These are phyloP conservation scores for Tolypocladium tropicale DNA, from an alignment of 2,329 filamentous ascomycete genomes.

Conservation along the genomic window DNA sequence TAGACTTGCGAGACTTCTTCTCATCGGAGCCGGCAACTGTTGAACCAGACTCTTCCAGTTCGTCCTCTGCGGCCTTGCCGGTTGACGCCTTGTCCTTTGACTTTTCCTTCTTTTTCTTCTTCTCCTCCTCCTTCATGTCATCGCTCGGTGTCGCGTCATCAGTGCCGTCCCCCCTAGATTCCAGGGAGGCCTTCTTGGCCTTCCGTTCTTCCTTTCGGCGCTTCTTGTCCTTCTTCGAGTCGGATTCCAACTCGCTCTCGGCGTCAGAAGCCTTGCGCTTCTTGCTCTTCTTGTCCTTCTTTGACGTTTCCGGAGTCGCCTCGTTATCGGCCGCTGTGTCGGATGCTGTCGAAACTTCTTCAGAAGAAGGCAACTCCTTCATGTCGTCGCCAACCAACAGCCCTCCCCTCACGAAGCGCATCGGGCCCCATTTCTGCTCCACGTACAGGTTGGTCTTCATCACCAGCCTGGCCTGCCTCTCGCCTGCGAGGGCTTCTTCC, in stretches of 20 bases:
- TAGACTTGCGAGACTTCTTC: constrained; percentile 2
- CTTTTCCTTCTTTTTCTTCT: too few species aligned
- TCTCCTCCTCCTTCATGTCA: constrained; percentile 17
- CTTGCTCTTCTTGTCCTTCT: constrained; percentile 36
- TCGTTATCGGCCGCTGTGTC: constrained; percentile 10
- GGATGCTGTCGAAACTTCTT: constrained; percentile 3
- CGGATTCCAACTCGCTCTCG: constrained; percentile 10
- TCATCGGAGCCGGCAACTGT: constrained; percentile 9
- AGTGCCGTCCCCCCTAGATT: constrained; percentile 6
- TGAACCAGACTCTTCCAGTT: constrained; percentile 11
- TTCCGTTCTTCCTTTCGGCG: constrained; percentile 25
- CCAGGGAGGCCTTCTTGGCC: constrained; percentile 14
- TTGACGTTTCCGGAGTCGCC: constrained; percentile 14
- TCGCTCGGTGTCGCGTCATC: constrained; percentile 7
- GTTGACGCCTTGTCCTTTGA: constrained; percentile 23
- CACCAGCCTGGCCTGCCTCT: constrained; percentile 58
- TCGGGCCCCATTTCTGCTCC: constrained; percentile 64
- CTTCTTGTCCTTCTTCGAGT: constrained; percentile 25
- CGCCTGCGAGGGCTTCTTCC: constrained; percentile 59
- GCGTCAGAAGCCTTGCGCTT: constrained; percentile 37
- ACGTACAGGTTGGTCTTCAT: constrained; percentile 65
- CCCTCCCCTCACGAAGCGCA: constrained; percentile 84
- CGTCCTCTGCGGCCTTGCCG: constrained; percentile 2
- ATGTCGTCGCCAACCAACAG: constrained; percentile 51
- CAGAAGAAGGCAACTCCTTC: constrained; percentile 21